phyloP scores from a whole-genome alignment of 1,284 basidiomycete species.

The Rhodofomes roseus region DNA sequence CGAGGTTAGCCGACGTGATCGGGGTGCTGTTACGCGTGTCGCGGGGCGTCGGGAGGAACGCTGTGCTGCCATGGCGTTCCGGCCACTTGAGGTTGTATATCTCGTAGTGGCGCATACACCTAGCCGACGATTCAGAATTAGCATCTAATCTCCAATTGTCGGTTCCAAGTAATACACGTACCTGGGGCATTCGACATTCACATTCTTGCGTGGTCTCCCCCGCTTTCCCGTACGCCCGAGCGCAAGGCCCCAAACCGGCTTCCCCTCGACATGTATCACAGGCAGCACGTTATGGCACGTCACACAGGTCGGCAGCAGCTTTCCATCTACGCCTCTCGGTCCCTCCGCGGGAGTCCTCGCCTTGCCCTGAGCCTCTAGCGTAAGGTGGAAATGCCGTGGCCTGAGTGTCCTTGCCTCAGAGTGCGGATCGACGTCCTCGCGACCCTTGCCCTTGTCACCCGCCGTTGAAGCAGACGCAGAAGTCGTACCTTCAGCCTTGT shows the following conservation, averaged over 20 bases:
- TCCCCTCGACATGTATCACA: slow-evolving; percentile 66
- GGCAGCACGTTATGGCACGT: slow-evolving; percentile 68
- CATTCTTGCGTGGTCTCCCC: slow-evolving; percentile 44
- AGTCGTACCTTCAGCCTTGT: slow-evolving; percentile 18
- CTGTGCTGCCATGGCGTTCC: slow-evolving; percentile 45
- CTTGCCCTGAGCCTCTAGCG: slow-evolving; percentile 17
- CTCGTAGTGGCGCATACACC: slow-evolving; percentile 72
- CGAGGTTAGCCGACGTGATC: slow-evolving; percentile 44
- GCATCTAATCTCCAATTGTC: neutral
- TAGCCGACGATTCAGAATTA: slow-evolving; percentile 22
- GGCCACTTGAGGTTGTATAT: slow-evolving; percentile 74
- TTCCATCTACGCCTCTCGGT: slow-evolving; percentile 27
- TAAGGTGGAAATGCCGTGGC: slow-evolving; percentile 17
- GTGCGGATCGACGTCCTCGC: slow-evolving; percentile 21
- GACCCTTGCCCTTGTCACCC: slow-evolving; percentile 17
- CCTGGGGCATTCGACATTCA: slow-evolving; percentile 70
- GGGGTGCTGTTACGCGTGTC: slow-evolving; percentile 40
- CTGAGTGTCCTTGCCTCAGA: slow-evolving; percentile 26
- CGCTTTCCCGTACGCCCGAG: slow-evolving; percentile 41
- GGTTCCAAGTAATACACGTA: slow-evolving; percentile 32
- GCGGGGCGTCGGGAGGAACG: slow-evolving; percentile 45
- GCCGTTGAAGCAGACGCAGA: slow-evolving; percentile 18
- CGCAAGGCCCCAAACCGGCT: slow-evolving; percentile 68
- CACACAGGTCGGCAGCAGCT: slow-evolving; percentile 52
- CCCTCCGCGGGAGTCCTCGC: slow-evolving; percentile 31